These are phyloP conservation scores for Annulohypoxylon moriforme DNA, from an alignment of 495 filamentous ascomycete genomes.

Conservation along the genomic window DNA sequence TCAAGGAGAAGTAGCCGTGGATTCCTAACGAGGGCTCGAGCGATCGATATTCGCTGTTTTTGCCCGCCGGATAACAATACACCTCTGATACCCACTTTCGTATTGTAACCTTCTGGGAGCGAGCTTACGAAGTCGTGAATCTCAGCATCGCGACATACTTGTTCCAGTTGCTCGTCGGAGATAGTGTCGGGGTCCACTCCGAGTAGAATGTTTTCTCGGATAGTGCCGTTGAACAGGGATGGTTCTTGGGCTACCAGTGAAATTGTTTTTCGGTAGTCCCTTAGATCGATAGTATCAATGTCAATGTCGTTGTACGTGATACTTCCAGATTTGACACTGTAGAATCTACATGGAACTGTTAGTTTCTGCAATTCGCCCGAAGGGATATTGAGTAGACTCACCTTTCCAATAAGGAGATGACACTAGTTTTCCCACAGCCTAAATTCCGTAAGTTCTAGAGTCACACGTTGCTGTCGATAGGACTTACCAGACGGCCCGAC, in stretches of 20 bases:
- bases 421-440: slow-evolving; percentile 80
- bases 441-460: slow-evolving; percentile 49
- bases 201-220: slow-evolving; percentile 70
- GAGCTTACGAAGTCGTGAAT: slow-evolving; percentile 69
- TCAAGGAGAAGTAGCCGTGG: slow-evolving; percentile 80
- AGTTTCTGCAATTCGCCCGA: slow-evolving; percentile 7
- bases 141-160: slow-evolving; percentile 65
- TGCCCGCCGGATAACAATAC: slow-evolving; percentile 80
- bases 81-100: slow-evolving; percentile 71
- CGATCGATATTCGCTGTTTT: slow-evolving; percentile 79
- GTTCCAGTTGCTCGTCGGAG: slow-evolving; percentile 56
- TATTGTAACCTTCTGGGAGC: slow-evolving; percentile 69
- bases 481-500: slow-evolving; percentile 64
- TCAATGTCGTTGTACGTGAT: slow-evolving; percentile 63
- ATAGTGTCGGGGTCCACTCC: slow-evolving; percentile 57
- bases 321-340: slow-evolving; percentile 59
- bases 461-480: not conserved
- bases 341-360: slow-evolving; percentile 58
- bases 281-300: slow-evolving; percentile 56
- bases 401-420: slow-evolving; percentile 72
- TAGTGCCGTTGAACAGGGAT: slow-evolving; percentile 69
- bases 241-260: slow-evolving; percentile 71
- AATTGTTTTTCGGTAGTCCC: slow-evolving; percentile 66
- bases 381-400: slow-evolving; percentile 24
- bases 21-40: slow-evolving; percentile 78